Conservation (phyloP, 192 early-diverging fungal species). For the Rhizophagus sp. region DNA sequence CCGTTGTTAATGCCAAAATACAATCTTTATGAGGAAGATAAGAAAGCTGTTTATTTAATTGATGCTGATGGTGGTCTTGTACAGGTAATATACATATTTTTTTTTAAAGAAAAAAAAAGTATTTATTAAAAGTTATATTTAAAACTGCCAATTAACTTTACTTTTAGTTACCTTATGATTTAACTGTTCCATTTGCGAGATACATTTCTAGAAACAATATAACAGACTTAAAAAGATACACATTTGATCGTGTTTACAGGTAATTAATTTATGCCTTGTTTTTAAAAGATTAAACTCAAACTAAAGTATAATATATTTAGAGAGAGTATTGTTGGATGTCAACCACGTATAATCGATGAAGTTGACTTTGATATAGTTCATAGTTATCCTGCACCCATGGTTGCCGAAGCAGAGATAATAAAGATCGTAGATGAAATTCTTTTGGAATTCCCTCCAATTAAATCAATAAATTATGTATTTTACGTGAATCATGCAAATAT, state of each 20-base stretch:
- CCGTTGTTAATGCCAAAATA: slow-evolving; percentile 84
- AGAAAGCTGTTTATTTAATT: slow-evolving; percentile 75
- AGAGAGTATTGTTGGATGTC: slow-evolving; percentile 80
- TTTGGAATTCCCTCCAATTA: slow-evolving; percentile 67
- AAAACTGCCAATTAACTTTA: too few species aligned
- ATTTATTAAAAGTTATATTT: too few species aligned
- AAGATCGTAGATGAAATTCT: slow-evolving; percentile 76
- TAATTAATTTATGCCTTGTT: neutral
- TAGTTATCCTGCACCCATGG: slow-evolving; percentile 57
- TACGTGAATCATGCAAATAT: slow-evolving; percentile 76
- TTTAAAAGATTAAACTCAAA: neutral
- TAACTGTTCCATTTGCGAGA: slow-evolving; percentile 90
- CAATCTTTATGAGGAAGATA: slow-evolving; percentile 65
- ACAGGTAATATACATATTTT: slow-evolving; percentile 31
- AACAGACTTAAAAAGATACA: slow-evolving; percentile 79
- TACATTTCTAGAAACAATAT: slow-evolving; percentile 75
- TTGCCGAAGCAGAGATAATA: slow-evolving; percentile 89
- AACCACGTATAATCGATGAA: slow-evolving; percentile 75
- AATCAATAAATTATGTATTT: slow-evolving; percentile 51
- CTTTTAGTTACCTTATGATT: slow-evolving; percentile 74
- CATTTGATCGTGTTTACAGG: slow-evolving; percentile 79
- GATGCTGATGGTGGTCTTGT: slow-evolving; percentile 83
- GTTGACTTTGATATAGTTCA: slow-evolving; percentile 93
- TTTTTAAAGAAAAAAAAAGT: neutral
- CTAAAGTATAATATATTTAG: slow-evolving; percentile 22